phyloP scores from a whole-genome alignment of 306 rosid species.

The Vigna reflexopilosa region DNA sequence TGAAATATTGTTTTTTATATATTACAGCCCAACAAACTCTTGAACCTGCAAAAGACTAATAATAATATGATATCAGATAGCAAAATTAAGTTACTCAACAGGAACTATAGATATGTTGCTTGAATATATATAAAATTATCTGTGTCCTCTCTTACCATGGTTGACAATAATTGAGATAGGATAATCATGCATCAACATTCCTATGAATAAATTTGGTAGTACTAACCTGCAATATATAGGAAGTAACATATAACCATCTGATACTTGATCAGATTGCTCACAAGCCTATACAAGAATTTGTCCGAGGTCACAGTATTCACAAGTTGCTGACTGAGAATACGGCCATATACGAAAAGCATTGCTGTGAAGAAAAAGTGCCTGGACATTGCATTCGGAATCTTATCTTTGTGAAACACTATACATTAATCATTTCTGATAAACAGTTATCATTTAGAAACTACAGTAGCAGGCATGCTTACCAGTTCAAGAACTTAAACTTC shows the following conservation, averaged over 20 bases:
- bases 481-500: constrained; percentile 78
- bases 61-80: constrained; percentile 11
- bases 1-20: not conserved
- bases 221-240: constrained; percentile 87
- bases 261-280: constrained; percentile 84
- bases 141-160: not conserved
- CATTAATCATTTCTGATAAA: not conserved
- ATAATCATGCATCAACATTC: constrained; percentile 3
- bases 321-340: constrained; percentile 91
- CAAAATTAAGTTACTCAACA: constrained; percentile 12
- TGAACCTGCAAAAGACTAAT: not conserved
- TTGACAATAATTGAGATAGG: not conserved
- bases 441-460: not conserved
- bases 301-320: constrained; percentile 85
- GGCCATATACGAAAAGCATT: constrained; percentile 94
- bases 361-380: constrained; percentile 99
- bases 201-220: constrained; percentile 31
- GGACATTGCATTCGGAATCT: constrained; percentile 48
- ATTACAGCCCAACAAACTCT: not conserved
- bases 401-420: constrained; percentile 29
- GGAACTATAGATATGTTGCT: not conserved
- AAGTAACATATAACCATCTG: constrained; percentile 97
- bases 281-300: constrained; percentile 71
- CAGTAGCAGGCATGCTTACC: constrained; percentile 57
- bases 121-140: not conserved